Conservation (phyloP, 345 rosid species). For the Pistacia atlantica region DNA sequence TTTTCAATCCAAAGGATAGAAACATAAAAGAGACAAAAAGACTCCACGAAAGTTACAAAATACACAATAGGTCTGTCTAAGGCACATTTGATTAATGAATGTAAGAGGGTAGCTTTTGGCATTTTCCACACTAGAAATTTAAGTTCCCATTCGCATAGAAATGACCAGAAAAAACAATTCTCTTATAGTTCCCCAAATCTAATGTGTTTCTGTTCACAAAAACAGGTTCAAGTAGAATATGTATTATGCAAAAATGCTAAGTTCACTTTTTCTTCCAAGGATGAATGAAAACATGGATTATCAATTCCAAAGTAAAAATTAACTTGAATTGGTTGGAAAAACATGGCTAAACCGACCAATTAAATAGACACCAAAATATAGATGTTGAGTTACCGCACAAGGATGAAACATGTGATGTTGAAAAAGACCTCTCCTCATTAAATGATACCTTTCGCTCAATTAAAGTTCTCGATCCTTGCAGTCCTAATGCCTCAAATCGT, state of each 20-base stretch:
- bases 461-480: constrained; percentile 83
- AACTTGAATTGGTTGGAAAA: background rate
- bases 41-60: background rate
- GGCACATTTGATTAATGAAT: background rate
- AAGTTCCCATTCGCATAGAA: too few species aligned
- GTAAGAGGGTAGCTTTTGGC: too few species aligned
- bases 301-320: background rate
- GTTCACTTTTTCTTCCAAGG: background rate
- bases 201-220: background rate
- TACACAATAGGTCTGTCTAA: background rate
- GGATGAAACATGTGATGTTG: background rate
- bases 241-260: background rate
- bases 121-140: too few species aligned
- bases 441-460: constrained; percentile 80
- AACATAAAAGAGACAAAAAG: background rate
- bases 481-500: constrained; percentile 84
- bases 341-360: background rate
- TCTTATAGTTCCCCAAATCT: background rate
- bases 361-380: background rate
- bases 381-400: background rate
- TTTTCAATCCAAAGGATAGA: background rate
- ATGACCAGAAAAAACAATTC: too few species aligned
- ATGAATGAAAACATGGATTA: background rate
- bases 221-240: background rate
- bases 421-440: constrained; percentile 9